Evolutionary conservation across 345 rosid genomes (phyloP), one percentile per base, ranked within the genome.

Genomic region (Brassica cretica): DNA sequence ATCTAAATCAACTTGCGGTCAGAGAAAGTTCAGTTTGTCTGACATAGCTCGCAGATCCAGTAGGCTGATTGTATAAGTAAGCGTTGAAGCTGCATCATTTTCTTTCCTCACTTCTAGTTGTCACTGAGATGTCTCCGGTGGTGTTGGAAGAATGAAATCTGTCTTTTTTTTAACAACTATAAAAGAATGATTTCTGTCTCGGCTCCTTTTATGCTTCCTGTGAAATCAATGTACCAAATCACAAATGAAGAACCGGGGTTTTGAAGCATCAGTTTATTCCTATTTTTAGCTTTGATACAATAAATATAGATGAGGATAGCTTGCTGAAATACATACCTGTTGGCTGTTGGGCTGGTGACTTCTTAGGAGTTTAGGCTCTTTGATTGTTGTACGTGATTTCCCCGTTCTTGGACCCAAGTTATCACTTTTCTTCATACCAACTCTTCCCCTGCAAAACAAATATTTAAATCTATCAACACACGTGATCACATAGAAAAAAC

Each of bases 371-470:
- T 61, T 75, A 1, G 72, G 71, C 44, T 80, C 86, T 68, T 84
- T 88, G 74, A 82, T 25, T 30, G 71, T 32, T 73, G 65, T 85
- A 61, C 77, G 85, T 14, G 75, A 15, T 76, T 80, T 86, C 46
- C 81, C 81, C 18, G 78, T 81, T 84, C 79, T 84, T 86, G 49
- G 84, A 10, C 12, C 68, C 78, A 76, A 82, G 59, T 82, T 56
- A 65, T 86, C 80, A 27, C 74, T 65, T 79, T 77, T 80, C 62
- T 77, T 80, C 14, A 74, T 49, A 35, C 84, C 83, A 27, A 66
- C 82, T 77, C 72, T 86, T 81, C 88, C 24, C 87, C 92, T 91
- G 82, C 71, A 74, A 55, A 37, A 39, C 32, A 53, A 39, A 70
- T 6, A 49, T 49, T 44, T 61, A 10, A 29, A 39, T 64, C 58